Conservation (phyloP, 2,329 filamentous ascomycete species). For the Cryphonectria carpinicola region DNA sequence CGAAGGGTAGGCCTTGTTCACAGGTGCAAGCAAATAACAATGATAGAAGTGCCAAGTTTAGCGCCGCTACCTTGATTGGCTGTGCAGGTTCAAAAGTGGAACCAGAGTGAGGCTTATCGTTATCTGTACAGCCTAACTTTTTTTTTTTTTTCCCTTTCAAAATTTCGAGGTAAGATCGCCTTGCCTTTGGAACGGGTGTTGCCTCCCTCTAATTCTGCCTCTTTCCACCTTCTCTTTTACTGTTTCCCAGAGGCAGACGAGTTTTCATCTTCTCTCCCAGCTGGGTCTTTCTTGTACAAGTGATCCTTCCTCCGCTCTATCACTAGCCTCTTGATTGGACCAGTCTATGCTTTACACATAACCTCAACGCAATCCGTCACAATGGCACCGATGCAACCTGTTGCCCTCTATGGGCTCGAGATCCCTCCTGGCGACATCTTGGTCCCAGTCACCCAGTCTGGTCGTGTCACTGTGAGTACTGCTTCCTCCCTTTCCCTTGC, state of each 20-base stretch:
- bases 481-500: not conserved
- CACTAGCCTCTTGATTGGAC: not conserved
- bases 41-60: not conserved
- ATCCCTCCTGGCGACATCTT: conserved; percentile 84
- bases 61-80: conserved; percentile 4
- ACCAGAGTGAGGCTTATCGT: conserved; percentile 12
- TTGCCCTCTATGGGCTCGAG: conserved; percentile 90
- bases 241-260: not conserved
- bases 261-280: conserved; percentile 14
- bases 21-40: not conserved
- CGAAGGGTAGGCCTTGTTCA: not conserved
- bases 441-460: conserved; percentile 76
- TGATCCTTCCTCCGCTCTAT: not conserved
- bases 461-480: conserved; percentile 79
- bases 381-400: conserved; percentile 62
- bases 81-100: not conserved
- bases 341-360: conserved; percentile 2
- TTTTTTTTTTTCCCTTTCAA: conserved; percentile 4
- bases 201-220: not conserved
- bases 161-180: conserved; percentile 26
- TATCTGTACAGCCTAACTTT: conserved; percentile 27
- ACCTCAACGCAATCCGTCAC: conserved; percentile 32
- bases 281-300: conserved; percentile 13
- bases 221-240: not conserved
- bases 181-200: conserved; percentile 7